Conservation (phyloP, 2,329 filamentous ascomycete genomes). For the Whalleya microplaca region DNA sequence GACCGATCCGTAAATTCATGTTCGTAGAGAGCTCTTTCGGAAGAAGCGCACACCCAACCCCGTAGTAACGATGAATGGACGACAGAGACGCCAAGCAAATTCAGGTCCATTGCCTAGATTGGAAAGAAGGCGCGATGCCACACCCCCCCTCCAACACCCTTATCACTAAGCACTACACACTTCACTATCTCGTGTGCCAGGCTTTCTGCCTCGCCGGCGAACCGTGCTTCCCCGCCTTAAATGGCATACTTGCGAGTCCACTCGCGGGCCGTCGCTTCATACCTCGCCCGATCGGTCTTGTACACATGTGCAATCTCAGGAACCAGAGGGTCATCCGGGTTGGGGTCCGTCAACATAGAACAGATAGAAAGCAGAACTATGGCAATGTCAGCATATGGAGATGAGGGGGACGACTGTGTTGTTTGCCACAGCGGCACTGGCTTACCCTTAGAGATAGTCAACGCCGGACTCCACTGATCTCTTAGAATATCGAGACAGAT, state of each 20-base stretch:
- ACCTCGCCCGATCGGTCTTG: constrained; percentile 96
- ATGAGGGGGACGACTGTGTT: background rate
- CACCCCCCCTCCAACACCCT: constrained; percentile 24
- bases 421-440: constrained; percentile 7
- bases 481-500: constrained; percentile 98
- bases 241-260: constrained; percentile 99
- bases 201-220: constrained; percentile 9
- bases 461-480: constrained; percentile 98
- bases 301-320: constrained; percentile 99
- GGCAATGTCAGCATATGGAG: constrained; percentile 9
- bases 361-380: constrained; percentile 96
- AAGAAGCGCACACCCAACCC: constrained; percentile 20
- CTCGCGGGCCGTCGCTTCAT: constrained; percentile 94
- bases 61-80: constrained; percentile 32
- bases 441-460: constrained; percentile 97
- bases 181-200: constrained; percentile 14
- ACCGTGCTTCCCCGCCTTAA: constrained; percentile 47
- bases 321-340: constrained; percentile 97
- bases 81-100: constrained; percentile 31
- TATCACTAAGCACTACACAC: constrained; percentile 23
- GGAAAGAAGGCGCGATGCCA: constrained; percentile 25
- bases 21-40: constrained; percentile 21
- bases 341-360: constrained; percentile 99
- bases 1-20: constrained; percentile 20
- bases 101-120: constrained; percentile 31